Evolutionary conservation across 2,329 filamentous ascomycete genomes (phyloP).

Genomic region (Pseudocercospora musae): DNA sequence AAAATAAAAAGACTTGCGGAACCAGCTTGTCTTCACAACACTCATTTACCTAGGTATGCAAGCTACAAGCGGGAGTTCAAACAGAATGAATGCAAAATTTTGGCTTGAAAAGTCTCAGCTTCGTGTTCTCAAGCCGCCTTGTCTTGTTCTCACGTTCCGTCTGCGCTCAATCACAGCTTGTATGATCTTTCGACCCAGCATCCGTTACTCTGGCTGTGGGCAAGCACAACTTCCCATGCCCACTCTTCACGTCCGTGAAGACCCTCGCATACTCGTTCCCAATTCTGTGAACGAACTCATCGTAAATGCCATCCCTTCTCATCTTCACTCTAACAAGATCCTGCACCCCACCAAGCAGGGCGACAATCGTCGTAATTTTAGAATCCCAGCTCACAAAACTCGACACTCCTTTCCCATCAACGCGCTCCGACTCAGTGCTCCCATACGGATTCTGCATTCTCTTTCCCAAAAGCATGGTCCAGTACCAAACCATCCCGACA

Average conservation of each 20-base stretch:
- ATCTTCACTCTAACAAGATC: constrained; percentile 33
- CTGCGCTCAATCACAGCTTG: background rate
- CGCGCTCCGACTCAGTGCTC: constrained; percentile 42
- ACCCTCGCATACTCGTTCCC: background rate
- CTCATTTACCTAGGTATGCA: constrained; percentile 1
- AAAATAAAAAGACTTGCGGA: background rate
- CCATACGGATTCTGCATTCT: constrained; percentile 46
- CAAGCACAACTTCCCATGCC: background rate
- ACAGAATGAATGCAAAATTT: background rate
- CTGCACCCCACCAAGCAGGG: constrained; percentile 40
- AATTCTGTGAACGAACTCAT: background rate
- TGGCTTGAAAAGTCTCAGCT: too few species aligned
- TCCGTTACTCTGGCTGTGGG: background rate
- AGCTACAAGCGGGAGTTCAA: background rate
- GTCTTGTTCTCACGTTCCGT: background rate
- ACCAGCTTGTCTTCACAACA: background rate
- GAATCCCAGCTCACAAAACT: constrained; percentile 46
- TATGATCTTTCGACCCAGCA: background rate
- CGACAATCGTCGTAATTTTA: constrained; percentile 43
- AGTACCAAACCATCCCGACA: constrained; percentile 44
- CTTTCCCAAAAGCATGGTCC: constrained; percentile 42
- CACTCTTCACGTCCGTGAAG: background rate
- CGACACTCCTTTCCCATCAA: constrained; percentile 41
- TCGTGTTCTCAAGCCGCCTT: background rate
- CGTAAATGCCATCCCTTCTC: background rate